Conservation (phyloP, 108 stramenopile species). For the Nitzschia sp. region DNA sequence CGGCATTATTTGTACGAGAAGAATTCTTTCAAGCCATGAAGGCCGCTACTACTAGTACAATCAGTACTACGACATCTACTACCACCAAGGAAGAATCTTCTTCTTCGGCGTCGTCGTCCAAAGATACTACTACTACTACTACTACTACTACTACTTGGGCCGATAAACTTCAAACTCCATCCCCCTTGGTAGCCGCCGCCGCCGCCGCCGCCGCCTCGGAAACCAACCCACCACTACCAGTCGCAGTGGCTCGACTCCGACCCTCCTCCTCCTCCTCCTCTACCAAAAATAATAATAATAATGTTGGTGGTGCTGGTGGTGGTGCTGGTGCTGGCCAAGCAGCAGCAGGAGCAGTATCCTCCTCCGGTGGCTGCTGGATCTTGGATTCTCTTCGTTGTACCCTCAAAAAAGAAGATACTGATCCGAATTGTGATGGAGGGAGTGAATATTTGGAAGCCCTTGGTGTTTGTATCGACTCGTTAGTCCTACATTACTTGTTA, state of each 20-base stretch:
- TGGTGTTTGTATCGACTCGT: conserved; percentile 69
- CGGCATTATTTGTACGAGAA: conserved; percentile 73
- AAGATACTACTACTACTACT: not conserved
- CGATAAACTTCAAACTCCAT: conserved; percentile 3
- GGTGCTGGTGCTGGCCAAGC: too few relatives aligned
- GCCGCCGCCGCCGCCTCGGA: too few relatives aligned
- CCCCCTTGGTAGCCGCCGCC: conserved; percentile 16
- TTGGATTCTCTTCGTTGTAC: conserved; percentile 76
- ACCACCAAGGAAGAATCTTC: not conserved
- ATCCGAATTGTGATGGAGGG: conserved; percentile 78
- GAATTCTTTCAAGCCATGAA: conserved; percentile 81
- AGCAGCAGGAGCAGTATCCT: too few relatives aligned
- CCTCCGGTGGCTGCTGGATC: conserved; percentile 36
- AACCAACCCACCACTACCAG: too few relatives aligned
- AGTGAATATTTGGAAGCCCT: conserved; percentile 81
- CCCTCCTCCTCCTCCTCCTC: conserved; percentile 40
- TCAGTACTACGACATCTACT: not conserved
- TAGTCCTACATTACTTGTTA: conserved; percentile 53
- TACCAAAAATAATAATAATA: too few relatives aligned
- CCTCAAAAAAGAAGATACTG: conserved; percentile 74
- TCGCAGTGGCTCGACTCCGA: conserved; percentile 70
- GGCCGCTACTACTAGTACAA: conserved; percentile 24
- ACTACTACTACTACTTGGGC: not conserved
- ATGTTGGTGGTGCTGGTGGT: too few relatives aligned
- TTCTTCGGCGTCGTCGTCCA: not conserved